phyloP scores from a whole-genome alignment of 2,329 filamentous ascomycete species.

The Ophioceras dolichostomum region DNA sequence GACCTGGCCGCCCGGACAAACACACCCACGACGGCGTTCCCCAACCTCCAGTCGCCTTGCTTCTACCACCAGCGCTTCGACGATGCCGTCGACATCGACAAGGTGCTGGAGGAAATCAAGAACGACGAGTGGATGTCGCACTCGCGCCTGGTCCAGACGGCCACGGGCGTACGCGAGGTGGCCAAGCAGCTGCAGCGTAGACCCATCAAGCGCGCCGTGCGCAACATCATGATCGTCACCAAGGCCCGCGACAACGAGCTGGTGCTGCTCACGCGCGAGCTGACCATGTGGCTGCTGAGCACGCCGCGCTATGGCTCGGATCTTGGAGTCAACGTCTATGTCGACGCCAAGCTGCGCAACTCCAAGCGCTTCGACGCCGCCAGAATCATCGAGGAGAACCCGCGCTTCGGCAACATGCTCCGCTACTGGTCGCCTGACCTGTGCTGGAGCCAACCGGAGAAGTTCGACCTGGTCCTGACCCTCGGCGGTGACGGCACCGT shows the following conservation, averaged over 20 bases:
- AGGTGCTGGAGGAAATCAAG: conserved; percentile 87
- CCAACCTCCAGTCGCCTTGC: conserved; percentile 77
- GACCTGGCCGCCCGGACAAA: conserved; percentile 32
- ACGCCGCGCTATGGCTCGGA: conserved; percentile 85
- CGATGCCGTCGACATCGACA: conserved; percentile 88
- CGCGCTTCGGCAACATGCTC: conserved; percentile 70
- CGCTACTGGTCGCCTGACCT: conserved; percentile 94
- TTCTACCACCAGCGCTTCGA: conserved; percentile 98
- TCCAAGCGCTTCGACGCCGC: conserved; percentile 79
- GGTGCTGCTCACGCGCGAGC: conserved; percentile 76
- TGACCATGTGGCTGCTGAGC: conserved; percentile 75
- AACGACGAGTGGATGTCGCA: conserved; percentile 85
- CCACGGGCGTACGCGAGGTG: conserved; percentile 87
- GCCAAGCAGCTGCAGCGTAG: conserved; percentile 88
- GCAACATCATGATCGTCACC: conserved; percentile 96
- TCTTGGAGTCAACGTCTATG: conserved; percentile 90
- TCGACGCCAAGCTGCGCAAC: conserved; percentile 85
- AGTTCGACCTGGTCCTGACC: conserved; percentile 87
- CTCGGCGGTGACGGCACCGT: conserved; percentile 81
- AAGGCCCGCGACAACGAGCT: conserved; percentile 93
- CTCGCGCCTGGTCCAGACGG: conserved; percentile 87
- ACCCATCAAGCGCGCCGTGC: conserved; percentile 83
- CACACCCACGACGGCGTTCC: conserved; percentile 39
- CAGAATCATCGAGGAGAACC: conserved; percentile 59
- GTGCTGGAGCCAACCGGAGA: conserved; percentile 87